Evolutionary conservation across 352 stramenopile genomes (phyloP).

Genomic region (Globisporangium mamillatum): DNA sequence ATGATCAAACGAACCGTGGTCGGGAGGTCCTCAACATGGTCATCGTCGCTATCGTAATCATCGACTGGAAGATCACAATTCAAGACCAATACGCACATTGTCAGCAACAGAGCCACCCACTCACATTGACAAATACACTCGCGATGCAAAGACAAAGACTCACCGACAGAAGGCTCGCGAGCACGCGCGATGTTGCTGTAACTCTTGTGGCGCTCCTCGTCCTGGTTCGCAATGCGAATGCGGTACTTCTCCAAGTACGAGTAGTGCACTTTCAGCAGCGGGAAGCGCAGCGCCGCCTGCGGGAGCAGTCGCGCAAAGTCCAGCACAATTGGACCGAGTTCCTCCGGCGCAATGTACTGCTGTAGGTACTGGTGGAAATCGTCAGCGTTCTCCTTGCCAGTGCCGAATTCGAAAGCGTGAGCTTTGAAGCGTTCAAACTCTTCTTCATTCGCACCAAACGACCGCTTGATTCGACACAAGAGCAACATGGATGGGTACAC

Average conservation of each 20-base stretch:
- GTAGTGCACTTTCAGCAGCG: slow-evolving; percentile 70
- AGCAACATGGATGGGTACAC: not conserved
- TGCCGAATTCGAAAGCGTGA: slow-evolving; percentile 74
- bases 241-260: slow-evolving; percentile 31
- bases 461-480: slow-evolving; percentile 8
- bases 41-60: slow-evolving; percentile 48
- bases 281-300: slow-evolving; percentile 55
- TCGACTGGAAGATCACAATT: slow-evolving; percentile 7
- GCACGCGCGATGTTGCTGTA: slow-evolving; percentile 46
- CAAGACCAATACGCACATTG: not conserved
- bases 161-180: slow-evolving; percentile 31
- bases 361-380: slow-evolving; percentile 71
- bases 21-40: slow-evolving; percentile 69
- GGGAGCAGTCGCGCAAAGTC: slow-evolving; percentile 79
- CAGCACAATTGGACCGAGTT: slow-evolving; percentile 68
- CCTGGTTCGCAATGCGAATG: slow-evolving; percentile 26
- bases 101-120: not conserved
- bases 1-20: slow-evolving; percentile 39
- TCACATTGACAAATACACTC: not conserved
- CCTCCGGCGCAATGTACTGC: slow-evolving; percentile 43
- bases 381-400: slow-evolving; percentile 53
- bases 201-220: slow-evolving; percentile 55
- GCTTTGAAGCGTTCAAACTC: slow-evolving; percentile 81
- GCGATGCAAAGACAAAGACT: not conserved
- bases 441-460: slow-evolving; percentile 46